phyloP scores from a whole-genome alignment of 139 green algal genomes.

The Astrephomene gubernaculifera region DNA sequence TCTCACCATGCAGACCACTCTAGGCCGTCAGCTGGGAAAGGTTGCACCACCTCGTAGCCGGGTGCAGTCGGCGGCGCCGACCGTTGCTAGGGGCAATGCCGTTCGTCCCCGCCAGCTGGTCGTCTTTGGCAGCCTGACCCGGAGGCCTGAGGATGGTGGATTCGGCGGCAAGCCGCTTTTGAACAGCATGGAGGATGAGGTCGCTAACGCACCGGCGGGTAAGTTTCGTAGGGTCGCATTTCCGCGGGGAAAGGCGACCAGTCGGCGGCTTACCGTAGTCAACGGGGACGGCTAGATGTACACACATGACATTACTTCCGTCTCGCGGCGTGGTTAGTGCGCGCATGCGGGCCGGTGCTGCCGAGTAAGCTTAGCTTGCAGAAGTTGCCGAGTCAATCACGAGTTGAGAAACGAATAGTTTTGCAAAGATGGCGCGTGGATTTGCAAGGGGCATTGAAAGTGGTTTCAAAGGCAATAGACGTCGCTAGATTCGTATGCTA shows the following conservation, averaged over 20 bases:
- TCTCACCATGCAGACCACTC: slow-evolving; percentile 19
- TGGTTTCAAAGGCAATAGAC: no score
- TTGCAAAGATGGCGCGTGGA: no score
- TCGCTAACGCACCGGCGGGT: background rate
- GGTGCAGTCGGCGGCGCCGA: slow-evolving; percentile 2
- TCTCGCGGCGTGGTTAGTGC: no score
- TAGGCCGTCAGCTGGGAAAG: slow-evolving; percentile 3
- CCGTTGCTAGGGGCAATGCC: background rate
- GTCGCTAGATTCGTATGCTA: no score
- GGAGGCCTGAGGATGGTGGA: slow-evolving; percentile 47
- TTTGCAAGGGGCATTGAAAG: no score
- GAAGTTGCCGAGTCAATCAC: no score
- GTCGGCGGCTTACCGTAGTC: no score
- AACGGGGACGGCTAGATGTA: no score
- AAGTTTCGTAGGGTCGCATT: background rate
- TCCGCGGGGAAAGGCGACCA: background rate
- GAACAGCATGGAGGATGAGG: slow-evolving; percentile 44
- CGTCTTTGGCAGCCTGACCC: slow-evolving; percentile 41
- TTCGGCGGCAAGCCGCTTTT: slow-evolving; percentile 27
- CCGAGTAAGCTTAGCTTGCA: no score
- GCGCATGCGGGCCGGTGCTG: no score
- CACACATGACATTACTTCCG: no score
- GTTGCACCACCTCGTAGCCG: background rate
- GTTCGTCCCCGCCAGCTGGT: slow-evolving; percentile 5
- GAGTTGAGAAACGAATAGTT: no score